Evolutionary conservation across 306 rosid genomes (phyloP).

Genomic region (Echinosophora koreensis): DNA sequence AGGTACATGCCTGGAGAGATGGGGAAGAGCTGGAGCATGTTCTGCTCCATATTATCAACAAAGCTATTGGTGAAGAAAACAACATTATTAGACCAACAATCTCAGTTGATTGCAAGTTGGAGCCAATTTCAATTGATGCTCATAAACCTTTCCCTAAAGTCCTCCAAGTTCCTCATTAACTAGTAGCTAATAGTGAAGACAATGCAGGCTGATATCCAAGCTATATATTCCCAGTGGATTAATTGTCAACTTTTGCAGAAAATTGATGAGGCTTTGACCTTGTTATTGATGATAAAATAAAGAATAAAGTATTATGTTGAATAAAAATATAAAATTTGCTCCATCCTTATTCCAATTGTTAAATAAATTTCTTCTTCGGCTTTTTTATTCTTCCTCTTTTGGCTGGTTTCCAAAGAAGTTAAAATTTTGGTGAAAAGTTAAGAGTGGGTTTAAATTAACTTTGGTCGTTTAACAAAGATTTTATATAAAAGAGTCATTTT

Average conservation of each 20-base stretch:
- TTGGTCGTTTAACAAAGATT: not conserved
- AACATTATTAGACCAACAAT: not conserved
- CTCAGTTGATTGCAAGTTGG: slow-evolving; percentile 51
- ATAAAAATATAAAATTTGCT: not conserved
- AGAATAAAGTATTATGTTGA: not conserved
- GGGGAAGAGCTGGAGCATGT: slow-evolving; percentile 56
- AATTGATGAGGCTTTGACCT: not conserved
- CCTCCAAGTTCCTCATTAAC: slow-evolving; percentile 40
- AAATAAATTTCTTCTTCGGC: not conserved
- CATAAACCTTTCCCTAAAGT: slow-evolving; percentile 42
- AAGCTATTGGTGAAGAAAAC: slow-evolving; percentile 40
- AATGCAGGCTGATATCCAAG: not conserved
- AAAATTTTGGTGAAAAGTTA: not conserved
- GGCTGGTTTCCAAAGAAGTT: not conserved
- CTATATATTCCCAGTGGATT: not conserved
- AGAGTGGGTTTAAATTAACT: not conserved
- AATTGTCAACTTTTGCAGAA: not conserved
- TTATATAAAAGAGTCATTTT: too few species aligned
- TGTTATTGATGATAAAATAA: not conserved
- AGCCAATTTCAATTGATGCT: slow-evolving; percentile 42
- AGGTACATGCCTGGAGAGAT: slow-evolving; percentile 63
- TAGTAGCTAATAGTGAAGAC: not conserved
- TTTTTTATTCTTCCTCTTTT: too few species aligned
- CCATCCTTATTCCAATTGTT: not conserved
- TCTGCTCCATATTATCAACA: slow-evolving; percentile 48